Evolutionary conservation across 78 protist genomes (phyloP).

Genomic region (Acrasis kona): DNA sequence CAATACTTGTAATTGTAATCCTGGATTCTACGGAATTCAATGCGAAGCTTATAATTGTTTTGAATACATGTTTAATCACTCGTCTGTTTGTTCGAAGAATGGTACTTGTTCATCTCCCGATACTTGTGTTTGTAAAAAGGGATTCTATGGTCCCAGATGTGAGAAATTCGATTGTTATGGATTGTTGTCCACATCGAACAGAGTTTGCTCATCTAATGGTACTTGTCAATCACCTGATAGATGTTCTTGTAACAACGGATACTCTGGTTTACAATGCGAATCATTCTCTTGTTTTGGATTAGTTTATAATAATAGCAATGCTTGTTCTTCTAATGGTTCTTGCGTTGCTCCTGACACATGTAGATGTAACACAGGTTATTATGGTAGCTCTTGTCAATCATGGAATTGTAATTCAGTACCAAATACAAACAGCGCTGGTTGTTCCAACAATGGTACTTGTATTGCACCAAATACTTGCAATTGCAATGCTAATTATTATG

Average conservation of each 20-base stretch:
- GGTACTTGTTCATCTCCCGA: too few relatives aligned
- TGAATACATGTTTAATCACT: too few relatives aligned
- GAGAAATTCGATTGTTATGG: background rate
- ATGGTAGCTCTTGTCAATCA: background rate
- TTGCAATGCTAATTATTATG: background rate
- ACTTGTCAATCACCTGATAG: background rate
- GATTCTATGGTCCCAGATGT: background rate
- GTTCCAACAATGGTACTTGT: background rate
- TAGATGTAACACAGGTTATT: slow-evolving; percentile 1
- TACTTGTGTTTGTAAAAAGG: too few relatives aligned
- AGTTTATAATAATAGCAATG: background rate
- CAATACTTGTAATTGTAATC: too few relatives aligned
- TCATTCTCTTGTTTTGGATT: background rate
- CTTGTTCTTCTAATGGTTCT: background rate
- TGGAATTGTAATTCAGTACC: background rate
- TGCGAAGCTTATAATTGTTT: too few relatives aligned
- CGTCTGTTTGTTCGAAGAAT: too few relatives aligned
- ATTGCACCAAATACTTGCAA: background rate
- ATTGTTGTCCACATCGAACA: background rate
- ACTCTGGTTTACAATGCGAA: background rate
- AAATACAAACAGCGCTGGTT: background rate
- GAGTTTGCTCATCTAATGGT: background rate
- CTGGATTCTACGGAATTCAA: too few relatives aligned
- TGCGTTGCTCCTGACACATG: background rate
- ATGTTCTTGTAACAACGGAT: background rate